These are phyloP conservation scores for Cryptococcus maquisensis DNA, from an alignment of 1,284 basidiomycete genomes.

Conservation along the genomic window DNA sequence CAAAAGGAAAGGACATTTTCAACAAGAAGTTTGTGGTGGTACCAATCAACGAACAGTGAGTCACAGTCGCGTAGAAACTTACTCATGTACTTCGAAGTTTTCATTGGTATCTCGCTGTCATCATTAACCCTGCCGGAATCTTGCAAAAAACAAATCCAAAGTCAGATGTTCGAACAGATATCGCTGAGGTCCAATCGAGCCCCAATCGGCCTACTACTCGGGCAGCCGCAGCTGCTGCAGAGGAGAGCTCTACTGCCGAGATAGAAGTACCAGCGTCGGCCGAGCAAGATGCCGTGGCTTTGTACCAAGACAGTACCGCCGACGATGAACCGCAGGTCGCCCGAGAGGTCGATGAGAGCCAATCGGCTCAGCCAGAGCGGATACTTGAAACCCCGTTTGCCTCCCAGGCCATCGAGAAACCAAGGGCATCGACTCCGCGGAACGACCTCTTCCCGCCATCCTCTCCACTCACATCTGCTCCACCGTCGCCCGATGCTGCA, in stretches of 20 bases:
- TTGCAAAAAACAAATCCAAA: conserved; percentile 38
- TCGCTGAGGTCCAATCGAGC: too few relatives aligned
- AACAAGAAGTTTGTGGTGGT: conserved; percentile 86
- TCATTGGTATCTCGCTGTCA: conserved; percentile 97
- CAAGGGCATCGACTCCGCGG: too few relatives aligned
- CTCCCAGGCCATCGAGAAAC: too few relatives aligned
- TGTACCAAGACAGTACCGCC: too few relatives aligned
- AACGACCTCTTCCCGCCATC: too few relatives aligned
- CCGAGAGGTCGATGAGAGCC: too few relatives aligned
- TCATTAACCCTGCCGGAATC: conserved; percentile 68
- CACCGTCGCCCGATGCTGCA: neutral
- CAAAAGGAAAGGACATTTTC: conserved; percentile 75
- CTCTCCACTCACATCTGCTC: too few relatives aligned
- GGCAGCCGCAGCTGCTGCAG: neutral
- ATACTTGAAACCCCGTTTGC: too few relatives aligned
- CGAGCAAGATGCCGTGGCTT: too few relatives aligned
- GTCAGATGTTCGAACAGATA: neutral
- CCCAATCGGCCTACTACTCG: too few relatives aligned
- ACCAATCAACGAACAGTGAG: conserved; percentile 93
- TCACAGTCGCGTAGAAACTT: neutral
- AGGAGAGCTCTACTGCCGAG: neutral
- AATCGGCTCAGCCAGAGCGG: too few relatives aligned
- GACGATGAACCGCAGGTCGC: too few relatives aligned
- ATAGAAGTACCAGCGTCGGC: neutral
- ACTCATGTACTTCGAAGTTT: conserved; percentile 53